Evolutionary conservation across 768 basidiomycete species (phyloP), one percentile per base, ranked within the genome.

Genomic region (Phlegmacium glaucopus): DNA sequence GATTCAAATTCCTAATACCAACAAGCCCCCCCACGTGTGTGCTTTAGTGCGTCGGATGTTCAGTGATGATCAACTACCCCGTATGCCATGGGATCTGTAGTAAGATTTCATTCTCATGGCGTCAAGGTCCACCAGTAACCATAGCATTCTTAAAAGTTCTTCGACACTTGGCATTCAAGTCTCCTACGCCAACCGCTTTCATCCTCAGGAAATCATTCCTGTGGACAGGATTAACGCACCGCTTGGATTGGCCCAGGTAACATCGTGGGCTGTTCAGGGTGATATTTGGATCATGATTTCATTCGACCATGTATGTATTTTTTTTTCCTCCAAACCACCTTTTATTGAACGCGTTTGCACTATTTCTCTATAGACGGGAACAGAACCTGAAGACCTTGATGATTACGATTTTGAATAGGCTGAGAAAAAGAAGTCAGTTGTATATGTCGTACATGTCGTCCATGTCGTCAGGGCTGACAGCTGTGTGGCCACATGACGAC

Each of bases 61-160:
- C 10, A 6, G 45, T 4, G 55, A 54, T 34, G 39, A 49, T 15
- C 17, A 47, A 8, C 47, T 63, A 28, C 56, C 61, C 4, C 10
- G 12, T 4, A 43, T 62, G 29, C 61, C 61, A 27, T 61, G 59
- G 60, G 50, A 59, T 41, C 25, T 55, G 8, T 51, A 55, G 61
- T 62, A 49, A 4, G 53, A 26, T 27, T 13, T 29, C 18, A 32
- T 13, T 40, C 17, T 18, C 32, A 15, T 9, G 10, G n/a, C n/a
- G n/a, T 29, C 13, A 22, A 9, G 2, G 32, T 30, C 30, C n/a
- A 15, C 40, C 12, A 13, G 12, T 17, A 13, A 16, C 7, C 11
- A 2, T 45, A 39, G 29, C 5, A 29, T 17, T 29, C 34, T 36
- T 44, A 28, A 32, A 35, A 63, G 60, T 39, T 45, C 60, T 4